phyloP scores from a whole-genome alignment of 129 eudicot genomes.

The Helichrysum umbraculigerum region DNA sequence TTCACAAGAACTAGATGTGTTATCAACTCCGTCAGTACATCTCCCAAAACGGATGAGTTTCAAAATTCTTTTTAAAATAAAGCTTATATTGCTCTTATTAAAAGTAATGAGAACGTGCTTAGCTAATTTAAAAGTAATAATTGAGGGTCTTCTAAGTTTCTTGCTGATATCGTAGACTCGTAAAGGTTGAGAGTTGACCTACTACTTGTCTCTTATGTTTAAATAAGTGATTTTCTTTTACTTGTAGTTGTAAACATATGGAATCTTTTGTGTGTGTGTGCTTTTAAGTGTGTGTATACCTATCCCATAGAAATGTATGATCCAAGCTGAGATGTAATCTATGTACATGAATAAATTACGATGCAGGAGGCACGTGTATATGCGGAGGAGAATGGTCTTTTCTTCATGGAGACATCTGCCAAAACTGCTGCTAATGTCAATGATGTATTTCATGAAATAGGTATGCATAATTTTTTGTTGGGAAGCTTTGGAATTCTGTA shows the following conservation, averaged over 20 bases:
- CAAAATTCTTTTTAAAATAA: neutral
- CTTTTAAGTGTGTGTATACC: neutral
- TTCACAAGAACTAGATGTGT: neutral
- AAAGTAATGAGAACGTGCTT: neutral
- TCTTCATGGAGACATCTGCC: slow-evolving; percentile 94
- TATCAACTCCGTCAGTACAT: neutral
- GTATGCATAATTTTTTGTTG: slow-evolving; percentile 33
- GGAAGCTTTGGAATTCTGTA: slow-evolving; percentile 1
- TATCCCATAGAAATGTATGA: neutral
- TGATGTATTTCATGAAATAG: slow-evolving; percentile 87
- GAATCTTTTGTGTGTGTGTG: neutral
- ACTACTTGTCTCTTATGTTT: neutral
- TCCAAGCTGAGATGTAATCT: too few species aligned
- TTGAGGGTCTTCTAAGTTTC: neutral
- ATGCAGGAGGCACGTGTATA: slow-evolving; percentile 84
- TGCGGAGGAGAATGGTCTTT: slow-evolving; percentile 91
- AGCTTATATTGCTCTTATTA: neutral
- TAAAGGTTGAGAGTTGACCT: neutral
- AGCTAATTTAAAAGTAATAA: neutral
- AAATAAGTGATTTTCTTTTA: neutral
- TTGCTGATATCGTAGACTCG: neutral
- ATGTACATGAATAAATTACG: neutral
- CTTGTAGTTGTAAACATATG: neutral
- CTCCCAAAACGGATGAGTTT: neutral
- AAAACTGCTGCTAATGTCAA: slow-evolving; percentile 91